Conservation (phyloP, 176 grass and related monocot species). For the Eragrostis curvula region DNA sequence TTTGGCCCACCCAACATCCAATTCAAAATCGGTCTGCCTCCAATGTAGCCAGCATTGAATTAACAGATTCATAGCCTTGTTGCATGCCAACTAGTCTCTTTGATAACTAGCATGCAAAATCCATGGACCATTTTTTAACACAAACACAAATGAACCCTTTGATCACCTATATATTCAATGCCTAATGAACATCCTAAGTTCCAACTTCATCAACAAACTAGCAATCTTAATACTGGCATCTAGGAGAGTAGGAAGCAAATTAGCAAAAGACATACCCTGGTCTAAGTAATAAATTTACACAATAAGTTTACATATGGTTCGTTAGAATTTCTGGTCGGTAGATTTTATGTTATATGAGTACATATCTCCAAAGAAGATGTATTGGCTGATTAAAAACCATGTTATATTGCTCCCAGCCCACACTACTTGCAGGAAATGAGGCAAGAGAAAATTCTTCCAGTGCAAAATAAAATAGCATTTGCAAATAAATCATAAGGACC, state of each 20-base stretch:
- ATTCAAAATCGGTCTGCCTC: too few relatives aligned
- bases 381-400: background rate
- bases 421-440: background rate
- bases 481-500: background rate
- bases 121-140: constrained; percentile 17
- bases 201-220: constrained; percentile 4
- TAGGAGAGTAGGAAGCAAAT: background rate
- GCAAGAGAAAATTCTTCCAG: background rate
- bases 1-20: too few relatives aligned
- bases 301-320: background rate
- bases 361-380: background rate
- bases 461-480: constrained; percentile 2
- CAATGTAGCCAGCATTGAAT: background rate
- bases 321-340: background rate
- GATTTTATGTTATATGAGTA: background rate
- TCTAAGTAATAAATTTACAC: background rate
- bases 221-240: constrained; percentile 18
- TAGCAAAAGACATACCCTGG: constrained; percentile 5
- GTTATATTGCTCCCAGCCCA: constrained; percentile 17
- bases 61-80: constrained; percentile 29
- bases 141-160: background rate
- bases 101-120: background rate
- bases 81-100: constrained; percentile 26
- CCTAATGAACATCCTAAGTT: background rate
- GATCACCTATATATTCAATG: constrained; percentile 14